Evolutionary conservation across 1,139 yeast genomes (phyloP).

Genomic region (Taphrina betulina): DNA sequence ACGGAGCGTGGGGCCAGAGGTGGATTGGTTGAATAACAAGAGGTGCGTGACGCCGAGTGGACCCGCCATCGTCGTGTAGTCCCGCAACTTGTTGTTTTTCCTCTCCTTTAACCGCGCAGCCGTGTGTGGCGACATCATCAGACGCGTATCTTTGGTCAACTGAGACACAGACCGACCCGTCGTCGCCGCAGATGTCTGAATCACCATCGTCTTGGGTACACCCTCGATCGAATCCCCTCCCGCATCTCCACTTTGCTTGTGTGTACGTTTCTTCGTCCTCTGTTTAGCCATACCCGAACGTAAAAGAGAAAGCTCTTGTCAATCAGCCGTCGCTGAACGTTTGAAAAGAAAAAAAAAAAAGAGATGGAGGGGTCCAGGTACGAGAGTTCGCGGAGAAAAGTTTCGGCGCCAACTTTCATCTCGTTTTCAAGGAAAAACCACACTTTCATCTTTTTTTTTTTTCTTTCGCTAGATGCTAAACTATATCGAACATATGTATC

Average conservation of each 20-base stretch:
- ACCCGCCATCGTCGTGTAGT: conserved; percentile 94
- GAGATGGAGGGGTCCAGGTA: too few relatives aligned
- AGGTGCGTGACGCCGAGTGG: conserved; percentile 91
- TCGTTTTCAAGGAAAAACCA: too few relatives aligned
- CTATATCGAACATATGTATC: too few relatives aligned
- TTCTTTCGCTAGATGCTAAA: too few relatives aligned
- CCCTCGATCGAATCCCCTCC: conserved; percentile 61
- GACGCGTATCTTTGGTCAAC: conserved; percentile 81
- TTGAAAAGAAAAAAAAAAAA: too few relatives aligned
- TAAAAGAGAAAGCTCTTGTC: too few relatives aligned
- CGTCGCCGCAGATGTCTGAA: conserved; percentile 76
- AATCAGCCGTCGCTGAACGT: too few relatives aligned
- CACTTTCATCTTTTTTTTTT: too few relatives aligned
- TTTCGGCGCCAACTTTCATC: too few relatives aligned
- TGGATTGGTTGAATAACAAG: conserved; percentile 79
- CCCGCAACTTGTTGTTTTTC: conserved; percentile 79
- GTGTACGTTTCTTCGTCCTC: conserved; percentile 75
- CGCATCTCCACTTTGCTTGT: conserved; percentile 59
- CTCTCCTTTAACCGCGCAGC: conserved; percentile 85
- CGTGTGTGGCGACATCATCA: conserved; percentile 94
- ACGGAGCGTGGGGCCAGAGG: conserved; percentile 75
- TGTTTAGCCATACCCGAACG: conserved; percentile 28
- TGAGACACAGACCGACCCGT: conserved; percentile 79
- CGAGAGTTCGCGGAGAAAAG: too few relatives aligned
- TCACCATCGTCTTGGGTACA: conserved; percentile 78